These are phyloP conservation scores for Diaporthe helianthi DNA, from an alignment of 2,329 filamentous ascomycete genomes.

Conservation along the genomic window DNA sequence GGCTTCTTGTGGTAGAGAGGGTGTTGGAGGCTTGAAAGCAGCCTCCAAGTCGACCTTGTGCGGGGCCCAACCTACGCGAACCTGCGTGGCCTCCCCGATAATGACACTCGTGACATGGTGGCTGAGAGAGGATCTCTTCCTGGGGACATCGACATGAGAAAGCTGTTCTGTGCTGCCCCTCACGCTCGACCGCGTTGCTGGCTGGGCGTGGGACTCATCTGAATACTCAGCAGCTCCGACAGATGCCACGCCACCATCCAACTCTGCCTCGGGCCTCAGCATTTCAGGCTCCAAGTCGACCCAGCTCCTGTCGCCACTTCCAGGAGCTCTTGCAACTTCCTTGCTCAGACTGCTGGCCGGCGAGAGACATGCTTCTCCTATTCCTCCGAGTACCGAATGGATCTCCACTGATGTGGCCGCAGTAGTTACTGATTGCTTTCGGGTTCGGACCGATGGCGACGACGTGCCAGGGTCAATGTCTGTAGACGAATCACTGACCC, in stretches of 20 bases:
- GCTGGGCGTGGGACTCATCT: background rate
- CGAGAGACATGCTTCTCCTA: constrained; percentile 40
- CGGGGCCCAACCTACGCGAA: constrained; percentile 10
- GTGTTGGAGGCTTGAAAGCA: constrained; percentile 6
- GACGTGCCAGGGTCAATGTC: constrained; percentile 38
- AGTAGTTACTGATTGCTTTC: constrained; percentile 47
- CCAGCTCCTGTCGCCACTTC: constrained; percentile 37
- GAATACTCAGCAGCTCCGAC: background rate
- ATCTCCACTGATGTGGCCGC: constrained; percentile 47
- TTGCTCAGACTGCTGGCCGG: constrained; percentile 36
- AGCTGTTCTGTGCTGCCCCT: background rate
- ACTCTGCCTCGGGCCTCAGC: background rate
- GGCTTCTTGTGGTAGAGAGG: background rate
- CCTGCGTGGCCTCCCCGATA: constrained; percentile 11
- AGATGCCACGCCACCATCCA: background rate
- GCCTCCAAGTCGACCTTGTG: background rate
- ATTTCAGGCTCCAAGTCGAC: constrained; percentile 39
- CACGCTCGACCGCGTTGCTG: background rate
- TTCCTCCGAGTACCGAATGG: constrained; percentile 32
- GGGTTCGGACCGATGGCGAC: constrained; percentile 44
- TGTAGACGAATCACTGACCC: constrained; percentile 43
- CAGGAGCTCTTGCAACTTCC: constrained; percentile 30
- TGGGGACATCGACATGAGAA: constrained; percentile 24
- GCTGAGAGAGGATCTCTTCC: constrained; percentile 34
- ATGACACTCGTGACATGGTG: constrained; percentile 27